Conservation (phyloP, 768 basidiomycete genomes). For the Myochromella boudieri region DNA sequence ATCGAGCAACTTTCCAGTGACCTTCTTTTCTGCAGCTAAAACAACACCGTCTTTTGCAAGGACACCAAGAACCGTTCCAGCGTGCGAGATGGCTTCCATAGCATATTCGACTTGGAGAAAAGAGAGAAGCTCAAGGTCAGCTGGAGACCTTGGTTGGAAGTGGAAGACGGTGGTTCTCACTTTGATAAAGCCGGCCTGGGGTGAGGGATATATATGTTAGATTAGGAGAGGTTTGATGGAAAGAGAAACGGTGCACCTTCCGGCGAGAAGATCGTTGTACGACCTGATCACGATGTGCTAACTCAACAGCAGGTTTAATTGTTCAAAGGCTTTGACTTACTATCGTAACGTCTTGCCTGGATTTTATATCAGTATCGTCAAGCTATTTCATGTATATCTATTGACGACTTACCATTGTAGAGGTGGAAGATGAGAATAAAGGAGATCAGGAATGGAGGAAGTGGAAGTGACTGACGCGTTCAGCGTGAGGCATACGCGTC, state of each 20-base stretch:
- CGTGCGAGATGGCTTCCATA: conserved; percentile 98
- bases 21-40: conserved; percentile 94
- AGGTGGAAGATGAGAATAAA: conserved; percentile 20
- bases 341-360: conserved; percentile 93
- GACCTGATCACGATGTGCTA: conserved; percentile 49
- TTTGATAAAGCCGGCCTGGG: conserved; percentile 95
- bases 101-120: conserved; percentile 88
- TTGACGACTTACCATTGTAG: conserved; percentile 46
- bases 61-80: conserved; percentile 91
- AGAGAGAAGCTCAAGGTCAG: conserved; percentile 8
- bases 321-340: conserved; percentile 48
- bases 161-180: conserved; percentile 43
- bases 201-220: conserved; percentile 12
- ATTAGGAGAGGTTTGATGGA: not conserved
- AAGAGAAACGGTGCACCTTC: conserved; percentile 61
- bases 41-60: conserved; percentile 90
- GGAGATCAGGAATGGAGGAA: conserved; percentile 2
- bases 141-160: not conserved
- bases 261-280: conserved; percentile 98
- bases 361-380: conserved; percentile 5
- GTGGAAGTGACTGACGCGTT: conserved; percentile 42
- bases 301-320: conserved; percentile 11
- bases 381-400: not conserved
- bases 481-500: conserved; percentile 39
- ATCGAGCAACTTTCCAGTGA: conserved; percentile 96